Evolutionary conservation across 2,329 filamentous ascomycete genomes (phyloP).

Genomic region (Trichoderma koningii): DNA sequence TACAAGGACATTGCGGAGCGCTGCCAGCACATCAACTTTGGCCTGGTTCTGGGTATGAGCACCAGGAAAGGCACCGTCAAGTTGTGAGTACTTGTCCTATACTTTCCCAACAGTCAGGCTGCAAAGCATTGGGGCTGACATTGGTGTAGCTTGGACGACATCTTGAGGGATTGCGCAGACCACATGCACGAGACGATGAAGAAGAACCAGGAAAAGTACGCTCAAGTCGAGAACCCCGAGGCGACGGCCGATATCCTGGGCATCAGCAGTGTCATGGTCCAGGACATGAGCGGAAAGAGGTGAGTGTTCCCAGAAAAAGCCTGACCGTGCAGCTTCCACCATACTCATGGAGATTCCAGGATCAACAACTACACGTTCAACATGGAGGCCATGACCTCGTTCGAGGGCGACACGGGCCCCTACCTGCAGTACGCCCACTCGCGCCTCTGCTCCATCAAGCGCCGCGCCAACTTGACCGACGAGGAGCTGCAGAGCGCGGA

Average conservation of each 20-base stretch:
- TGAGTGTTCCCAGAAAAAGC: slow-evolving; percentile 41
- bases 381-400: slow-evolving; percentile 79
- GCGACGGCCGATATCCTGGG: slow-evolving; percentile 84
- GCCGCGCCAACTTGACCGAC: slow-evolving; percentile 54
- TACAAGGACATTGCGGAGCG: slow-evolving; percentile 66
- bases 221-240: slow-evolving; percentile 81
- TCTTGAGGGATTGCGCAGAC: slow-evolving; percentile 69
- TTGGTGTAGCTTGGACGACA: slow-evolving; percentile 43
- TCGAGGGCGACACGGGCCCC: slow-evolving; percentile 82
- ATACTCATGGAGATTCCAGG: slow-evolving; percentile 36
- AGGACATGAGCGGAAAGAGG: slow-evolving; percentile 96
- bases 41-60: slow-evolving; percentile 69
- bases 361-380: slow-evolving; percentile 73
- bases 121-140: neutral
- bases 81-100: slow-evolving; percentile 46
- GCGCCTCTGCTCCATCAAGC: slow-evolving; percentile 66
- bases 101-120: neutral
- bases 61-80: slow-evolving; percentile 74
- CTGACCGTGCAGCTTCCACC: neutral
- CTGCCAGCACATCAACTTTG: slow-evolving; percentile 74
- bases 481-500: slow-evolving; percentile 65
- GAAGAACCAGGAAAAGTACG: slow-evolving; percentile 87
- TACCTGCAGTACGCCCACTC: slow-evolving; percentile 84
- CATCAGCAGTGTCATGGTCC: slow-evolving; percentile 95
- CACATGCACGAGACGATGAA: slow-evolving; percentile 98